These are phyloP conservation scores for Fusarium sacchari DNA, from an alignment of 2,329 filamentous ascomycete genomes.

Conservation along the genomic window DNA sequence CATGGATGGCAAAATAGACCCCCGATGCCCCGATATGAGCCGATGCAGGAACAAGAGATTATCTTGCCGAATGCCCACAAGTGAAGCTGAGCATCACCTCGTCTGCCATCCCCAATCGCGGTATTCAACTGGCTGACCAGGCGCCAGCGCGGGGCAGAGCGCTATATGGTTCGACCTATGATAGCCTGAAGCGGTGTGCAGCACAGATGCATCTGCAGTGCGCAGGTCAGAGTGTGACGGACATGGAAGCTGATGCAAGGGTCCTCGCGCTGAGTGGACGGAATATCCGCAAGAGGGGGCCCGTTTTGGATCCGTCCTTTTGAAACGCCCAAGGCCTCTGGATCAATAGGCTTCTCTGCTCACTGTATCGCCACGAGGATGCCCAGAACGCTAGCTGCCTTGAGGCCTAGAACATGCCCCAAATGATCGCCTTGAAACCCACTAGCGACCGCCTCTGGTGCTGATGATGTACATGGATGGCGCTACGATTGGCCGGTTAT, in stretches of 20 bases:
- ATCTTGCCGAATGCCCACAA: slow-evolving; percentile 6
- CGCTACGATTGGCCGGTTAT: slow-evolving; percentile 17
- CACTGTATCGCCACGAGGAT: slow-evolving; percentile 24
- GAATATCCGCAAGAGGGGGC: slow-evolving; percentile 16
- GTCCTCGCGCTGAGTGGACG: slow-evolving; percentile 28
- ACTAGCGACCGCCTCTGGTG: slow-evolving; percentile 30
- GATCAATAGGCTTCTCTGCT: slow-evolving; percentile 23
- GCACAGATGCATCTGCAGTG: slow-evolving; percentile 10
- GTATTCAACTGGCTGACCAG: slow-evolving; percentile 32
- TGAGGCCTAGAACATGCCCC: slow-evolving; percentile 26
- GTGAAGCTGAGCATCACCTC: slow-evolving; percentile 1
- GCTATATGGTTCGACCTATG: slow-evolving; percentile 13
- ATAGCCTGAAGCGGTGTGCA: slow-evolving; percentile 10
- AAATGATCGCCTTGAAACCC: slow-evolving; percentile 38
- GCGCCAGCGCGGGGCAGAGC: slow-evolving; percentile 31
- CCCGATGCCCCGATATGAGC: not conserved
- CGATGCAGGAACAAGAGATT: slow-evolving; percentile 27
- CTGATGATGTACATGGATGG: slow-evolving; percentile 17
- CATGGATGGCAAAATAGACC: not conserved
- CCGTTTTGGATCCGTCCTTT: slow-evolving; percentile 34
- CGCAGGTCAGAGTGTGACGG: slow-evolving; percentile 24
- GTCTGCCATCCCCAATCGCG: slow-evolving; percentile 5
- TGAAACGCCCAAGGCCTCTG: slow-evolving; percentile 29
- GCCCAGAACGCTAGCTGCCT: slow-evolving; percentile 27
- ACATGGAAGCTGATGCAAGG: slow-evolving; percentile 33